Evolutionary conservation across 257 asterid species (phyloP).

Genomic region (Apocynum venetum): DNA sequence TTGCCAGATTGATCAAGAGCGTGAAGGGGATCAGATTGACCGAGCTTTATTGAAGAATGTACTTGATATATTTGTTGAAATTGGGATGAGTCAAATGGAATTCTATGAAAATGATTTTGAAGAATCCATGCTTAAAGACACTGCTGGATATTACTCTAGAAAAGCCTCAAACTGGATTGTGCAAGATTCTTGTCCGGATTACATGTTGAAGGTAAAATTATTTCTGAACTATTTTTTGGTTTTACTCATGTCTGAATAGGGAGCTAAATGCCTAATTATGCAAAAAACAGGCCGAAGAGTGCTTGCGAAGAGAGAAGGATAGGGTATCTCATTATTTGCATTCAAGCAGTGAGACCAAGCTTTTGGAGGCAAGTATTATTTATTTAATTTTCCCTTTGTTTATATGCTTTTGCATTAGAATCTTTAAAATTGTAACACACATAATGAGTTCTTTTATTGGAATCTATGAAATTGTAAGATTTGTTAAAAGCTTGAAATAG

Average conservation of each 20-base stretch:
- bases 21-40: conserved; percentile 22
- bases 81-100: conserved; percentile 37
- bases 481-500: neutral
- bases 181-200: conserved; percentile 59
- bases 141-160: conserved; percentile 48
- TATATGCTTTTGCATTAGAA: neutral
- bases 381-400: neutral
- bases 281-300: conserved; percentile 45
- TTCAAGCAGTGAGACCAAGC: conserved; percentile 41
- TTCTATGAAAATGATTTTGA: conserved; percentile 44
- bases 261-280: conserved; percentile 5
- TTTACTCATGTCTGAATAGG: neutral
- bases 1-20: conserved; percentile 19
- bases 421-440: neutral
- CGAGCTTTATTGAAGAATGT: conserved; percentile 49
- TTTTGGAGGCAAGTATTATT: conserved; percentile 42
- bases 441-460: neutral
- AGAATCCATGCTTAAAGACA: conserved; percentile 35
- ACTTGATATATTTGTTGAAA: conserved; percentile 42
- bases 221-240: neutral
- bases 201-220: conserved; percentile 49
- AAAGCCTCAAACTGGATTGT: conserved; percentile 60
- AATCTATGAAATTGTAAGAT: neutral
- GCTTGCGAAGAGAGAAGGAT: conserved; percentile 52
- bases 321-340: conserved; percentile 51